Evolutionary conservation across 257 asterid genomes (phyloP).

Genomic region (Solanum microdontum): DNA sequence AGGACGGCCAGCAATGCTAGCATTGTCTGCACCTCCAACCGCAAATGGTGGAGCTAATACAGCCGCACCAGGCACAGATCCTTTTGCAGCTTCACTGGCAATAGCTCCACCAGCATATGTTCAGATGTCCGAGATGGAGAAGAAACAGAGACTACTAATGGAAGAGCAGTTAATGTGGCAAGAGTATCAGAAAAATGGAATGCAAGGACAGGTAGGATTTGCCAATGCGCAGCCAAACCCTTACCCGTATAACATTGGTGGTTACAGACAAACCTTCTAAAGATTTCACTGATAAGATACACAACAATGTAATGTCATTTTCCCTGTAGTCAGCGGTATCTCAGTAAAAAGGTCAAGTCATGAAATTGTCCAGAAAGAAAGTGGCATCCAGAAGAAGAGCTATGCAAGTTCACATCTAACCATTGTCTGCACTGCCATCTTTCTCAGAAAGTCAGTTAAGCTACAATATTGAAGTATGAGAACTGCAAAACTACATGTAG

Average conservation of each 20-base stretch:
- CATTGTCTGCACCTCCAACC: conserved; percentile 73
- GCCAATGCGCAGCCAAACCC: conserved; percentile 23
- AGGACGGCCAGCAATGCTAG: conserved; percentile 71
- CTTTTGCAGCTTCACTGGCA: conserved; percentile 59
- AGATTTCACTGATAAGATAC: neutral
- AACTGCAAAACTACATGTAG: conserved; percentile 1
- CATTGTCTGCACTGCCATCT: neutral
- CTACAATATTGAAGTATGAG: neutral
- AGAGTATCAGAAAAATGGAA: conserved; percentile 69
- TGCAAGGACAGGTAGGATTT: conserved; percentile 63
- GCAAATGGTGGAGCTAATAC: conserved; percentile 13
- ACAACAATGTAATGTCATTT: neutral
- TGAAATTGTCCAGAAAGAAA: neutral
- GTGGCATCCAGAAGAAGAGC: neutral
- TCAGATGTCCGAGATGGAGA: conserved; percentile 94
- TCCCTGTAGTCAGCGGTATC: neutral
- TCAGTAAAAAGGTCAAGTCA: neutral
- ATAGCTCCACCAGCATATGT: conserved; percentile 79
- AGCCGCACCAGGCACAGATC: conserved; percentile 8
- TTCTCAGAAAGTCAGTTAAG: neutral
- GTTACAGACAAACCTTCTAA: conserved; percentile 32
- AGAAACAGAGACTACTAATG: conserved; percentile 52
- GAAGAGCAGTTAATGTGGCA: conserved; percentile 92
- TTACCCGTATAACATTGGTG: conserved; percentile 37
- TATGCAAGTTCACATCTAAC: neutral